Evolutionary conservation across 805 yeast species (phyloP).

Genomic region (Ogataea trehalophila): DNA sequence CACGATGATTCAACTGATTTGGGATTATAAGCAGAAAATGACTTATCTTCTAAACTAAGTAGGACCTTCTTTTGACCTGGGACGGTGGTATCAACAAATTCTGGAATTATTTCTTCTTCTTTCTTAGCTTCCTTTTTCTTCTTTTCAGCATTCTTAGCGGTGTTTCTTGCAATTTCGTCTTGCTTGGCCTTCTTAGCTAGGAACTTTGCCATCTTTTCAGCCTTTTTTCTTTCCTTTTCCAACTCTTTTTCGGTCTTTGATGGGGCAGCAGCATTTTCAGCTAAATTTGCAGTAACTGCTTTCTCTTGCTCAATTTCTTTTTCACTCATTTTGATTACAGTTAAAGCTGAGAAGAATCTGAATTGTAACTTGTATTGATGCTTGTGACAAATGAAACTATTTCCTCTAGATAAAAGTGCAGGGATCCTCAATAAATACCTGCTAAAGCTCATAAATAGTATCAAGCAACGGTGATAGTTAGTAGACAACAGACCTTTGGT

Average conservation of each 20-base stretch:
- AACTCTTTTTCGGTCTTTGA: constrained; percentile 61
- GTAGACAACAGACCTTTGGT: no score
- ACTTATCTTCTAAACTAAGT: constrained; percentile 83
- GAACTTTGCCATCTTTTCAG: constrained; percentile 56
- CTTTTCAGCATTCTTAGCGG: constrained; percentile 37
- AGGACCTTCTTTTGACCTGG: constrained; percentile 90
- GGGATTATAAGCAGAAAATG: constrained; percentile 92
- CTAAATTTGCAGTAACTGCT: constrained; percentile 15
- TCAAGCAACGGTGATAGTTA: background rate
- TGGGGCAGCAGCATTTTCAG: constrained; percentile 47
- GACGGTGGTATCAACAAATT: constrained; percentile 74
- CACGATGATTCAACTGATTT: constrained; percentile 91
- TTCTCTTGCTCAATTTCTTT: constrained; percentile 15
- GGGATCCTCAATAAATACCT: constrained; percentile 9
- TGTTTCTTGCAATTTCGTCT: constrained; percentile 49
- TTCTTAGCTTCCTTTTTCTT: constrained; percentile 68
- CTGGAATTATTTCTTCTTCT: constrained; percentile 73
- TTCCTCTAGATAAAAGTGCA: constrained; percentile 1
- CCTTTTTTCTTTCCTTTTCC: constrained; percentile 59
- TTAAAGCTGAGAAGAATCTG: constrained; percentile 9
- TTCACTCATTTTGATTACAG: constrained; percentile 22
- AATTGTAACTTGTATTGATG: background rate
- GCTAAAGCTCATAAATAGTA: constrained; percentile 23
- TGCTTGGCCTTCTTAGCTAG: constrained; percentile 78
- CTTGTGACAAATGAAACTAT: background rate